phyloP scores from a whole-genome alignment of 192 early-diverging fungal genomes.

The Lunasporangiospora selenospora region DNA sequence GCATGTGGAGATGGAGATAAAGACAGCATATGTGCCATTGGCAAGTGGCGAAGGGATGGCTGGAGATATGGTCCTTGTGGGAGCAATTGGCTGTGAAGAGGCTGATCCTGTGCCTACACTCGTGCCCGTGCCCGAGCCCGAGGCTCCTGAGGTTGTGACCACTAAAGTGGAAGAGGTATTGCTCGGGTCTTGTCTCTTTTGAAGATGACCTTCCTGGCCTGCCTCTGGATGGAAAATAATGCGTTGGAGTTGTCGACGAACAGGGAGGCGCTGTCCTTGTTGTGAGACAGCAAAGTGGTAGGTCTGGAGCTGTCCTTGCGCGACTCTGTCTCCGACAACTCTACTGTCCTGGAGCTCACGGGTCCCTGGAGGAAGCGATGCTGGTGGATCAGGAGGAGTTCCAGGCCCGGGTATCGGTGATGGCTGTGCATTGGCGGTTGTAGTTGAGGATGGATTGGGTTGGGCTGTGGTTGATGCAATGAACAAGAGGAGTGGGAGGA shows the following conservation, averaged over 20 bases:
- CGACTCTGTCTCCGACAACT: slow-evolving; percentile 34
- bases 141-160: background rate
- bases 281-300: slow-evolving; percentile 39
- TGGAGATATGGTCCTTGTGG: slow-evolving; percentile 28
- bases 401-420: slow-evolving; percentile 5
- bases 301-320: slow-evolving; percentile 32
- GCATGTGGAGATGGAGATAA: slow-evolving; percentile 44
- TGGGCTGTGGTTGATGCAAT: no score
- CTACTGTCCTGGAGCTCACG: slow-evolving; percentile 30
- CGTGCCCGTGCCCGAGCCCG: background rate
- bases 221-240: slow-evolving; percentile 26
- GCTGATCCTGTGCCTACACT: slow-evolving; percentile 1
- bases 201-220: background rate
- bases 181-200: slow-evolving; percentile 2
- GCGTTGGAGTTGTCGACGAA: slow-evolving; percentile 28
- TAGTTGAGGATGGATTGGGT: background rate
- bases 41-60: slow-evolving; percentile 17
- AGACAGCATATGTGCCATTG: slow-evolving; percentile 37
- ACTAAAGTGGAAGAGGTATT: background rate
- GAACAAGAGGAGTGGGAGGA: no score
- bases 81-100: no score
- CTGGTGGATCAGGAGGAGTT: background rate
- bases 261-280: slow-evolving; percentile 16
- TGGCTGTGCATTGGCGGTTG: background rate
- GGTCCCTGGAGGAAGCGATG: slow-evolving; percentile 26